Evolutionary conservation across 495 filamentous ascomycete species (phyloP).

Genomic region (Aspergillus cavernicola): DNA sequence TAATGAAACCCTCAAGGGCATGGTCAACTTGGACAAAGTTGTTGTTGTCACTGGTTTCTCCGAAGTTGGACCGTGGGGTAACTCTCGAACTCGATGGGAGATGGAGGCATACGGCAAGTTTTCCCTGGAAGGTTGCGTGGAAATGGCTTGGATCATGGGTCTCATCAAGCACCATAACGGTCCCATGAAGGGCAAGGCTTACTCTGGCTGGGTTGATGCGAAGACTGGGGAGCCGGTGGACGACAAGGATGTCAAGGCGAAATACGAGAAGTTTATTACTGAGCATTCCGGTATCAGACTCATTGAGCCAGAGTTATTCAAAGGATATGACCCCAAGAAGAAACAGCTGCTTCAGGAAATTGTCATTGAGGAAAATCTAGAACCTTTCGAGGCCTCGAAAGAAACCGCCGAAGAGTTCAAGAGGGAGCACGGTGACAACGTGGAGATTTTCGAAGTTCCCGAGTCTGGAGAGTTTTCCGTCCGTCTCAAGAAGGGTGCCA

Average conservation of each 20-base stretch:
- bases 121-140: constrained; percentile 94
- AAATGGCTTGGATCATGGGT: constrained; percentile 99
- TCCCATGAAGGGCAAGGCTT: constrained; percentile 93
- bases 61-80: constrained; percentile 97
- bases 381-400: constrained; percentile 95
- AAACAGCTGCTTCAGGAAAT: constrained; percentile 98
- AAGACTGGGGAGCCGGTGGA: constrained; percentile 94
- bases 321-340: constrained; percentile 95
- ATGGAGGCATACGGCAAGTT: constrained; percentile 98
- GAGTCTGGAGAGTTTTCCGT: constrained; percentile 94
- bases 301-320: constrained; percentile 96
- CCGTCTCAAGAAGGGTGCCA: constrained; percentile 89
- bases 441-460: constrained; percentile 92
- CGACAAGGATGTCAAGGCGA: constrained; percentile 94
- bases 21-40: constrained; percentile 97
- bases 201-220: constrained; percentile 94
- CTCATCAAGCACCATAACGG: constrained; percentile 98
- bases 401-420: constrained; percentile 97
- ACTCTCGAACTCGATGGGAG: constrained; percentile 96
- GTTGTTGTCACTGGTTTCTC: constrained; percentile 97
- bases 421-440: constrained; percentile 94
- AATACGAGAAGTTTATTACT: constrained; percentile 94
- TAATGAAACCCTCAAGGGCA: constrained; percentile 83
- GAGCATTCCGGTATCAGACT: constrained; percentile 97
- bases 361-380: constrained; percentile 91